Evolutionary conservation across 2,329 filamentous ascomycete species (phyloP), one percentile per base, ranked within the genome.

Genomic region (Nigrograna mackinnonii): DNA sequence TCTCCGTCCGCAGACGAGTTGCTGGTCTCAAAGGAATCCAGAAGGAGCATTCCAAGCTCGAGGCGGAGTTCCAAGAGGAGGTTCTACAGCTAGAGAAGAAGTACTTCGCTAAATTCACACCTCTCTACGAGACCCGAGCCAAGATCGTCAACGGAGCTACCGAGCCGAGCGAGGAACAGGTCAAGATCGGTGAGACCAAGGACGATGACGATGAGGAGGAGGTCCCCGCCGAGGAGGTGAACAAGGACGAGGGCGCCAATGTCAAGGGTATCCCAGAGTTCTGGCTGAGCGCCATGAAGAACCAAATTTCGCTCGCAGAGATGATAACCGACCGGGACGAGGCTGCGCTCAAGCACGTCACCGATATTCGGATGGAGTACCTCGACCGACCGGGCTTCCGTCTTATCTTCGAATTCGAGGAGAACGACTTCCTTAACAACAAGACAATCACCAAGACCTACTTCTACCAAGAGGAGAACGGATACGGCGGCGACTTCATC

Each of bases 251-350:
- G 39, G 62, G 66, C 45, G 73, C 78, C 50, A 70, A 77, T 42
- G 74, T 86, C 53, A 79, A 84, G 62, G 94, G 94, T 72, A 96
- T 99, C 51, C 94, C 94, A 51, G 94, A 99, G 75, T 99, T 99
- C 82, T 99, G 94, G 94, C 81, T 99, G 37, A 96, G 92, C 49
- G 92, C 95, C 59, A 97, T 99, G 92, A 99, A 99, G 83, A 99
- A 99, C 79, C 92, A 96, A 71, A 84, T 94, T 63, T 95, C 91
- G 21, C 85, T 99, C 43, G 90, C 92, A 43, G 95, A 99, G 75
- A 96, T 96, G 84, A 96, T 99, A 70, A 99, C 94, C 62, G 94
- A 97, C 63, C 88, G 91, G 54, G 94, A 99, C 68, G 94, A 99
- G 82, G 85, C 83, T 57, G 94, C 91, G 39, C 85, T 99, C 44